Percentiles rank a stretch among this genome's conserved stretches.
Evolutionary conservation across 1,284 basidiomycete genomes (phyloP).

Genomic region (Cerioporus squamosus): DNA sequence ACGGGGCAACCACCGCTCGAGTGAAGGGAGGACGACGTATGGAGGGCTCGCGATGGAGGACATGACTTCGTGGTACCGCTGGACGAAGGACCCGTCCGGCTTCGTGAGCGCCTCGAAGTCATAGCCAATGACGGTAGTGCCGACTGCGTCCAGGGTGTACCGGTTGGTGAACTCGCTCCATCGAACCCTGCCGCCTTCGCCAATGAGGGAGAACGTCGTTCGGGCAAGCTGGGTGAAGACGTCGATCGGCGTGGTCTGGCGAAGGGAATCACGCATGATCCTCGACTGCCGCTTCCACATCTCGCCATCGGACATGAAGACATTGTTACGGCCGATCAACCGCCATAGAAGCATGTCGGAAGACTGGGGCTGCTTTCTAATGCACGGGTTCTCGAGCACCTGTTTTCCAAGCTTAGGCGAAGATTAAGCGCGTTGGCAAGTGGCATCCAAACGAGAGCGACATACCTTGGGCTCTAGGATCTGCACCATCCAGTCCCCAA

Average conservation of each 20-base stretch:
- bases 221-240: constrained; percentile 30
- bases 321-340: constrained; percentile 34
- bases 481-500: constrained; percentile 33
- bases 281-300: constrained; percentile 35
- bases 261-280: constrained; percentile 32
- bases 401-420: constrained; percentile 11
- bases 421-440: background rate
- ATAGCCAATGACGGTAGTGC: constrained; percentile 38
- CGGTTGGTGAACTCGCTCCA: constrained; percentile 36
- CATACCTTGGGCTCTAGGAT: constrained; percentile 28
- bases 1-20: constrained; percentile 37
- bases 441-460: background rate
- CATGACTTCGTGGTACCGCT: constrained; percentile 38
- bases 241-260: constrained; percentile 31
- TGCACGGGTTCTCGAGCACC: constrained; percentile 15
- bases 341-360: constrained; percentile 33
- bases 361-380: constrained; percentile 35
- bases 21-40: constrained; percentile 35
- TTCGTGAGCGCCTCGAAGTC: constrained; percentile 38
- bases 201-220: constrained; percentile 31
- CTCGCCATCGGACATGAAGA: constrained; percentile 35
- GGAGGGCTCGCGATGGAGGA: constrained; percentile 34
- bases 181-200: constrained; percentile 20
- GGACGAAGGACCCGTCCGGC: constrained; percentile 35
- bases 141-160: constrained; percentile 37